Base-by-base conservation (phyloP, 108 stramenopile genomes). In the Nitzschia sp. region DNA sequence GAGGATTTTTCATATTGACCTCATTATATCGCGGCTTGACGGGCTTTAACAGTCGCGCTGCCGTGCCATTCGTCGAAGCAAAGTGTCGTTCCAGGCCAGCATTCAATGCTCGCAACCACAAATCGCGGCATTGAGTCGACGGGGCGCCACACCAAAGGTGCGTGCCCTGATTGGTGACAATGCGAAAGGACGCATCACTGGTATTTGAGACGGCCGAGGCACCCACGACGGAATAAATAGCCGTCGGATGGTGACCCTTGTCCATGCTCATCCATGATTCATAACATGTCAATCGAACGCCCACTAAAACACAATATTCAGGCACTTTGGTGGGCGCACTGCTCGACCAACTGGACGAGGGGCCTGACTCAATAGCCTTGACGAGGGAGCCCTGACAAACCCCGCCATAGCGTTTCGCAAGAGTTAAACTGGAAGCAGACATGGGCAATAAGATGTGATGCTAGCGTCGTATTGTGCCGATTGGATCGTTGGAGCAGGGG, bases 91-190 rank as follows among this genome's bases (percentile, higher is more conserved):
- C 93, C 62, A 94, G 48, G 26, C 93, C 90, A 25, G 87, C 76
- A 71, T 87, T 83, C 1, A 94, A 56, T 9, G 93, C 89, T 8
- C 80, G 59, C 58, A 94, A 71, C 93, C 93, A 94, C 18, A 81
- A 64, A 54, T 91, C 85, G 19, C 87, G 75, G 78, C 91, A 91
- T 3, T 42, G 26, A 17, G 65, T 58, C 0, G 85, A 86, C 30
- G 86, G 83, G 6, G 89, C 78, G 2, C 83, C 66, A 55, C 87
- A 94, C 25, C 68, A 68, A 18, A 94, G 74, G 53, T 94, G 90
- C 2, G 88, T 91, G 4, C 93, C 90, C 13, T 85, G 81, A 69
- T 80, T 75, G 29, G 93, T 90, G 23, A 94, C 85, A 13, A 91
- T 60, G 48, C 81, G 82, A 65, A 85, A 80, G 45, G 84, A 68